Evolutionary conservation across 371 early-diverging fungal species (phyloP).

Genomic region (Actinomortierella ambigua): DNA sequence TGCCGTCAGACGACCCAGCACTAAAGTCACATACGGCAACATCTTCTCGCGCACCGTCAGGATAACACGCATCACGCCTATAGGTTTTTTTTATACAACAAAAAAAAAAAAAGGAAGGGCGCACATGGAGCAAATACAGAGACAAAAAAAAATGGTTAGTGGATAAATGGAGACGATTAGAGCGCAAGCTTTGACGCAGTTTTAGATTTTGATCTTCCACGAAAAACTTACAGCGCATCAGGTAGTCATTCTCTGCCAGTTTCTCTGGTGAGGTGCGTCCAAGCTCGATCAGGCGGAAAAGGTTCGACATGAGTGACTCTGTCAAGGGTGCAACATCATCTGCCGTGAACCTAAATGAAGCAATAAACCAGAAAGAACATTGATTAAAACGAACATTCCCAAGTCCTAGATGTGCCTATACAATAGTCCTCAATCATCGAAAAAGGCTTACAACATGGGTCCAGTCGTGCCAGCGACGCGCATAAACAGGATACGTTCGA

Average conservation of each 20-base stretch:
- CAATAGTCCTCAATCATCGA: neutral
- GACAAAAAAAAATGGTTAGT: neutral
- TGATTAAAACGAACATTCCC: too few species aligned
- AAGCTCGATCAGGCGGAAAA: slow-evolving; percentile 78
- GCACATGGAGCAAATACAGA: too few species aligned
- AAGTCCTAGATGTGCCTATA: neutral
- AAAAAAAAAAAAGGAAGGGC: too few species aligned
- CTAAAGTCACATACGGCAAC: slow-evolving; percentile 68
- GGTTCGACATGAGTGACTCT: slow-evolving; percentile 67
- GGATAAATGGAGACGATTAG: slow-evolving; percentile 1
- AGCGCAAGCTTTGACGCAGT: slow-evolving; percentile 17
- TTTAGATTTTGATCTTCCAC: neutral
- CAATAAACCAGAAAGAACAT: neutral
- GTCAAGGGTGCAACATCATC: slow-evolving; percentile 74
- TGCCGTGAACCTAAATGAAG: slow-evolving; percentile 61
- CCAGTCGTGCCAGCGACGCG: slow-evolving; percentile 65
- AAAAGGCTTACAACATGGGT: slow-evolving; percentile 57
- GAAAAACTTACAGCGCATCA: slow-evolving; percentile 73
- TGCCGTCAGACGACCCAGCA: slow-evolving; percentile 73
- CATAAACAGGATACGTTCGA: slow-evolving; percentile 90
- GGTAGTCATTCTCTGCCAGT: slow-evolving; percentile 94
- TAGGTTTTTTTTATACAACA: too few species aligned
- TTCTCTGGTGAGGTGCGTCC: slow-evolving; percentile 75
- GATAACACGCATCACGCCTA: slow-evolving; percentile 84
- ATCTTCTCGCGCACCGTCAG: slow-evolving; percentile 75